Base-by-base conservation (phyloP, 306 rosid genomes). In the Quercus berberidifolia region DNA sequence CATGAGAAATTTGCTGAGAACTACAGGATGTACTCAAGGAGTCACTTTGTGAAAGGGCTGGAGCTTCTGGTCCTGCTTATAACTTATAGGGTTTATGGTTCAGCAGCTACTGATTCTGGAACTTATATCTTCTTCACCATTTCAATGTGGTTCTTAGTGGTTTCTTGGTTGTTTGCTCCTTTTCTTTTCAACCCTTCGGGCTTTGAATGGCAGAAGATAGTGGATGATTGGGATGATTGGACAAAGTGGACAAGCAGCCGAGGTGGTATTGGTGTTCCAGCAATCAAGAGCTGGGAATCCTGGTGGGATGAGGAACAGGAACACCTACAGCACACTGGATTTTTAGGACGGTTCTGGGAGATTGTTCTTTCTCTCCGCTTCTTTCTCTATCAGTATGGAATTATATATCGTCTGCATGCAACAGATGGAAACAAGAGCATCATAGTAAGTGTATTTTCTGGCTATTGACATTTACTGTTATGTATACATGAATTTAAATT, bases 241-340 rank as follows among this genome's bases (percentile, higher is more conserved):
- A 55, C 86, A 18, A 95, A 95, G 86, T 95, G 99, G 99, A 95
- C 91, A 58, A 90, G 74, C 74, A 91, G 81, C 80, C 92, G 86
- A 43, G 99, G 98, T 23, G 99, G 98, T 72, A 88, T 95, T 71
- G 99, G 99, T 84, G 98, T 95, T 79, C 93, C 98, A 33, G 86
- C 97, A 78, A 89, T 71, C 82, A 95, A 93, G 88, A 92, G 98
- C 83, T 95, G 99, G 99, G 99, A 95, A 62, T 95, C 99, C 3
- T 95, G 99, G 99, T 95, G 99, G 99, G 91, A 89, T 20, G 99
- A 95, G 81, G 99, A 95, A 87, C 99, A 95, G 65, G 99, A 95
- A 85, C 99, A 95, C 85, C 86, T 95, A 82, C 90, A 83, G 83
- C 43, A 84, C 90, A 88, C 98, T 52, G 97, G 98, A 28, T 4